phyloP scores from a whole-genome alignment of 208 protist genomes.

The Crithidia fasciculata region DNA sequence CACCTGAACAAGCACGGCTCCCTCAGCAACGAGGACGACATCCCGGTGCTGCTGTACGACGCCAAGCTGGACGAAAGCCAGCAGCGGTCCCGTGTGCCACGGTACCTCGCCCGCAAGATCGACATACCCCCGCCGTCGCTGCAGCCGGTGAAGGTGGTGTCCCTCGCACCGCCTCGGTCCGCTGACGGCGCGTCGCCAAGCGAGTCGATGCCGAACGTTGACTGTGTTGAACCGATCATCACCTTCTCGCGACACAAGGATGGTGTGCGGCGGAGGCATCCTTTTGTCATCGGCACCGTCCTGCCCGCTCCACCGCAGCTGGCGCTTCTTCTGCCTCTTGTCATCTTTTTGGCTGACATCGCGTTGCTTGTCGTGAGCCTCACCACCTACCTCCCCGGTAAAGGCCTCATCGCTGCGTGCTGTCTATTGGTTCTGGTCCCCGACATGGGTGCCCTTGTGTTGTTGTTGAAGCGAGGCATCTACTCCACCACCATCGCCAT shows the following conservation, averaged over 20 bases:
- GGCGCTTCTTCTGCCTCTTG: conserved; percentile 46
- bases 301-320: conserved; percentile 48
- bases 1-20: conserved; percentile 19
- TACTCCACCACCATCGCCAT: conserved; percentile 56
- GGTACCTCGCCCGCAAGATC: conserved; percentile 57
- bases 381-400: conserved; percentile 35
- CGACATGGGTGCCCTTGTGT: conserved; percentile 48
- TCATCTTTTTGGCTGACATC: conserved; percentile 66
- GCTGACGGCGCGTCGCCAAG: not conserved
- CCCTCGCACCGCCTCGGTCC: conserved; percentile 36
- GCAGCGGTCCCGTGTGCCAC: conserved; percentile 42
- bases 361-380: conserved; percentile 52
- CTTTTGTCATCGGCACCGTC: conserved; percentile 53
- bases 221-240: conserved; percentile 30
- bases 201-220: conserved; percentile 37
- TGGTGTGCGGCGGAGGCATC: conserved; percentile 7
- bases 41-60: conserved; percentile 43
- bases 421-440: conserved; percentile 54
- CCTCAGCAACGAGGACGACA: conserved; percentile 20
- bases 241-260: conserved; percentile 11
- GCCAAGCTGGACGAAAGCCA: conserved; percentile 26
- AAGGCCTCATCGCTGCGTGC: conserved; percentile 44
- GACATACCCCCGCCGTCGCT: conserved; percentile 45
- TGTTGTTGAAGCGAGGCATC: conserved; percentile 56
- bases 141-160: conserved; percentile 58